These are phyloP conservation scores for Sclerotinia nivalis DNA, from an alignment of 2,329 filamentous ascomycete genomes.

Conservation along the genomic window DNA sequence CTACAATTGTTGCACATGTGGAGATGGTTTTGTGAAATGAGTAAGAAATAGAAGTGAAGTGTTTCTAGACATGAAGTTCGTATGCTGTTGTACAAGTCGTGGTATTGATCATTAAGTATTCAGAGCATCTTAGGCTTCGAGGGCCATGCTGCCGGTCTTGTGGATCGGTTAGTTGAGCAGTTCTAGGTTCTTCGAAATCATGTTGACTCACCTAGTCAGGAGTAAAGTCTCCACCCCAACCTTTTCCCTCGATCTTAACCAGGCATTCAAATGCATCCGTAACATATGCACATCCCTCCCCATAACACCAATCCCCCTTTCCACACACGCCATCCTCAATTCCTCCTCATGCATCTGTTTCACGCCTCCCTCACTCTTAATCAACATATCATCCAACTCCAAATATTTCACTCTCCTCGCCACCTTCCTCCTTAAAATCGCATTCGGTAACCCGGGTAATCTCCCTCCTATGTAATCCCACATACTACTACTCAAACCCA, in stretches of 20 bases:
- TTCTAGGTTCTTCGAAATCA: background rate
- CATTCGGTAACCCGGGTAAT: slow-evolving; percentile 45
- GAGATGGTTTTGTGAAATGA: slow-evolving; percentile 1
- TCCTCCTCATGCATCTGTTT: slow-evolving; percentile 61
- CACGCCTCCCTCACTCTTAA: slow-evolving; percentile 63
- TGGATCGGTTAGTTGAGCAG: slow-evolving; percentile 23
- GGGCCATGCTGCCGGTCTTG: slow-evolving; percentile 40
- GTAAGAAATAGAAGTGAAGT: background rate
- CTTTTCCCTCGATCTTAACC: slow-evolving; percentile 45
- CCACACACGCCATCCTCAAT: slow-evolving; percentile 67
- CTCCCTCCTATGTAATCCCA: slow-evolving; percentile 48
- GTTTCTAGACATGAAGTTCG: slow-evolving; percentile 13
- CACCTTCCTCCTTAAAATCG: slow-evolving; percentile 57
- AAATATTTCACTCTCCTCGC: slow-evolving; percentile 61
- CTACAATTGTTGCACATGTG: slow-evolving; percentile 19
- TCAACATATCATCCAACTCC: slow-evolving; percentile 67
- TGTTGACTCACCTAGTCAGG: slow-evolving; percentile 41
- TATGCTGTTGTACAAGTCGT: slow-evolving; percentile 17
- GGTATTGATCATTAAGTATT: background rate
- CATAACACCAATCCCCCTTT: slow-evolving; percentile 63
- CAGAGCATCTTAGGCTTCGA: slow-evolving; percentile 23
- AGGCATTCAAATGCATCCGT: slow-evolving; percentile 43
- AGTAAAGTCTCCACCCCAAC: slow-evolving; percentile 37
- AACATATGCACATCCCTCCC: slow-evolving; percentile 44
- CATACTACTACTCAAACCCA: slow-evolving; percentile 45